Conservation (phyloP, 805 yeast genomes). For the Suhomyces vadensis region DNA sequence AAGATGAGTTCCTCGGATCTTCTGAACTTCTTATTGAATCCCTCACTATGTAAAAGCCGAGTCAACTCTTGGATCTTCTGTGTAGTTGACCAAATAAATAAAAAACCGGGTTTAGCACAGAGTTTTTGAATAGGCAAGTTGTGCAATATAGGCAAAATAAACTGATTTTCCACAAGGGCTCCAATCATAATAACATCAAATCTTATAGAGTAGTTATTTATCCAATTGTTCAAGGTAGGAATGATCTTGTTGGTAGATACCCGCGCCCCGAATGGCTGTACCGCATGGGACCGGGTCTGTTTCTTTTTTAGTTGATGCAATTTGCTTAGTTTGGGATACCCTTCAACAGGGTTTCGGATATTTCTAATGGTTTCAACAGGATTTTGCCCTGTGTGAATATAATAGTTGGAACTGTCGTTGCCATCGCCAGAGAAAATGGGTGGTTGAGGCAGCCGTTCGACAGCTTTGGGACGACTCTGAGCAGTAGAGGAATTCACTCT, state of each 20-base stretch:
- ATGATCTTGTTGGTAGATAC: slow-evolving; percentile 54
- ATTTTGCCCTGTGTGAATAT: slow-evolving; percentile 58
- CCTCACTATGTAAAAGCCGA: slow-evolving; percentile 49
- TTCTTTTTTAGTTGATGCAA: slow-evolving; percentile 63
- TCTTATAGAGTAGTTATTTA: slow-evolving; percentile 52
- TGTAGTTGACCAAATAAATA: slow-evolving; percentile 86
- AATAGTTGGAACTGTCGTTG: slow-evolving; percentile 74
- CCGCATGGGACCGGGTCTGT: slow-evolving; percentile 55
- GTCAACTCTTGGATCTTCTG: slow-evolving; percentile 66
- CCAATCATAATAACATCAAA: slow-evolving; percentile 95
- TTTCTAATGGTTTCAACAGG: slow-evolving; percentile 72
- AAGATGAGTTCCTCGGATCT: slow-evolving; percentile 88
- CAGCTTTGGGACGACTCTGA: background rate
- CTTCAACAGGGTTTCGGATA: slow-evolving; percentile 64
- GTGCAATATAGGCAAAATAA: slow-evolving; percentile 59
- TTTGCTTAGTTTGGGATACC: slow-evolving; percentile 80
- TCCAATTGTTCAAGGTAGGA: slow-evolving; percentile 62
- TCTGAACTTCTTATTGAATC: slow-evolving; percentile 66
- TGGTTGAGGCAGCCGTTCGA: background rate
- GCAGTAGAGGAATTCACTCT: background rate
- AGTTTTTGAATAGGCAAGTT: slow-evolving; percentile 71
- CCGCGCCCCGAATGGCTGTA: slow-evolving; percentile 67
- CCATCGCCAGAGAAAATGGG: slow-evolving; percentile 30
- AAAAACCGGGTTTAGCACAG: slow-evolving; percentile 81
- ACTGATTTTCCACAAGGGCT: slow-evolving; percentile 74